These are phyloP conservation scores for Bolboschoenus planiculmis DNA, from an alignment of 176 grass and related monocot species.

Conservation along the genomic window DNA sequence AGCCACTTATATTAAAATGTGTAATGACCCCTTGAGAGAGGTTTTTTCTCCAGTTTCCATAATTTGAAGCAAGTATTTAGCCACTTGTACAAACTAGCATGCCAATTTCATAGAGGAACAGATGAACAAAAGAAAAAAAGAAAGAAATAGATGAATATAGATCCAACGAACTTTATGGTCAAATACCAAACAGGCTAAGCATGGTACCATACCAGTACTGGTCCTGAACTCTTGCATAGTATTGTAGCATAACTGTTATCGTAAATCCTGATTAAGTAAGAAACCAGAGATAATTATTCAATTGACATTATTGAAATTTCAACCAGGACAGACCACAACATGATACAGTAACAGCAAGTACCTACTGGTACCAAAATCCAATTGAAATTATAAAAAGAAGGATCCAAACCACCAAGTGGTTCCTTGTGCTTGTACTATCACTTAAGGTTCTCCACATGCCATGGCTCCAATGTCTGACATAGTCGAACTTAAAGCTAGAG, in stretches of 20 bases:
- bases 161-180: neutral
- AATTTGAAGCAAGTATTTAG: neutral
- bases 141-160: neutral
- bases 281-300: neutral
- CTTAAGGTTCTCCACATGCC: slow-evolving; percentile 44
- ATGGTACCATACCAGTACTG: neutral
- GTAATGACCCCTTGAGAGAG: neutral
- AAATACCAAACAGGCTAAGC: neutral
- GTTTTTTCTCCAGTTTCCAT: neutral
- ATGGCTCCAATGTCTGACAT: slow-evolving; percentile 36
- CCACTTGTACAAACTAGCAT: neutral
- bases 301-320: neutral
- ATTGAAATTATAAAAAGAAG: slow-evolving; percentile 11
- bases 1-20: neutral
- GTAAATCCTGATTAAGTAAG: neutral
- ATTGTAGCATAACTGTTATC: neutral
- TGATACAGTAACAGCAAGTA: neutral
- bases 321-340: neutral
- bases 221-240: neutral
- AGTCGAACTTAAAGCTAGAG: slow-evolving; percentile 37
- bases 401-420: slow-evolving; percentile 43
- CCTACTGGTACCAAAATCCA: neutral
- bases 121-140: neutral
- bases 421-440: slow-evolving; percentile 42
- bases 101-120: neutral